Evolutionary conservation across 2,329 filamentous ascomycete genomes (phyloP).

Genomic region (Apiospora aurea): DNA sequence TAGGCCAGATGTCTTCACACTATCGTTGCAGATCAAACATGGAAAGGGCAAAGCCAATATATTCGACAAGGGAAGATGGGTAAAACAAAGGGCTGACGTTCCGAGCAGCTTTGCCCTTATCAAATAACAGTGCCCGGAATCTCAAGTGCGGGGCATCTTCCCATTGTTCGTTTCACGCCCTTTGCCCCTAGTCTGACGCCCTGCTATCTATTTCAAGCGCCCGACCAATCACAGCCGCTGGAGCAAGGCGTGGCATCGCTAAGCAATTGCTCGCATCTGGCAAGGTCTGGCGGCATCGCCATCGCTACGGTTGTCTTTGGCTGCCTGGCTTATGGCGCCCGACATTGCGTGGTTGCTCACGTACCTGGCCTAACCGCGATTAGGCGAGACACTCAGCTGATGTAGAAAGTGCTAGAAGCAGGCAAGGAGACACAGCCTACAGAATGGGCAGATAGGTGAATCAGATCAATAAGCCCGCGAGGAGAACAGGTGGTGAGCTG

Average conservation of each 20-base stretch:
- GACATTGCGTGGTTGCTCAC: conserved; percentile 18
- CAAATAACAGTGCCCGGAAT: conserved; percentile 20
- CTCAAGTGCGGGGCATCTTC: not conserved
- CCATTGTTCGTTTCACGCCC: conserved; percentile 10
- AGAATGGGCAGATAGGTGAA: conserved; percentile 8
- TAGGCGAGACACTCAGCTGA: conserved; percentile 17
- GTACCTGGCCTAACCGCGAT: conserved; percentile 18
- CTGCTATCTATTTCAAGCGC: conserved; percentile 14
- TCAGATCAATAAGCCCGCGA: conserved; percentile 8
- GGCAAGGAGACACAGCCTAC: not conserved
- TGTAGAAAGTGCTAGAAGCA: conserved; percentile 16
- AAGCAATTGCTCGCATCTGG: conserved; percentile 20
- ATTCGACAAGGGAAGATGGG: not conserved
- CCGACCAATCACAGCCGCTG: conserved; percentile 13
- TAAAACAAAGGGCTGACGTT: not conserved
- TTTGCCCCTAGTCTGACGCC: not conserved
- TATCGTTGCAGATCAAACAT: conserved; percentile 6
- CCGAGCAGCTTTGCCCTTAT: conserved; percentile 15
- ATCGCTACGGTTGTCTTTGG: conserved; percentile 14
- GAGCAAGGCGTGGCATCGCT: conserved; percentile 9
- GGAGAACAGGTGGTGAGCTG: not conserved
- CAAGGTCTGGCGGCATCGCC: conserved; percentile 5
- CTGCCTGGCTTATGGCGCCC: conserved; percentile 19
- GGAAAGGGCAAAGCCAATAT: conserved; percentile 3
- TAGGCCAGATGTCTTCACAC: not conserved